These are phyloP conservation scores for Clitopilus passeckerianus DNA, from an alignment of 768 basidiomycete genomes.

Conservation along the genomic window DNA sequence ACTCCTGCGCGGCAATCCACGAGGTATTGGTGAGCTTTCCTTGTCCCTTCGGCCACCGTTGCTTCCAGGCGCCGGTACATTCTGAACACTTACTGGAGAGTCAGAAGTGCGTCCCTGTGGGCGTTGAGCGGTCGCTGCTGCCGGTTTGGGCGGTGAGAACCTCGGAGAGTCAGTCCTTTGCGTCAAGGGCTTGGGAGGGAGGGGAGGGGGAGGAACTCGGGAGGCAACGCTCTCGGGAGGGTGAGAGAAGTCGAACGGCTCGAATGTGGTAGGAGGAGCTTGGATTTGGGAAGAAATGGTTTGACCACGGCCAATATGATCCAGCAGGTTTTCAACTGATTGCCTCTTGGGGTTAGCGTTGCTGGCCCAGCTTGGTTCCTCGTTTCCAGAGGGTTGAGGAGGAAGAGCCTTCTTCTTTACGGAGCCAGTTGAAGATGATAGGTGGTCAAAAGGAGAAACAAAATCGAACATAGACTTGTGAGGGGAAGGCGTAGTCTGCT, in stretches of 20 bases:
- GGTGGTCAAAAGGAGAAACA: constrained; percentile 78
- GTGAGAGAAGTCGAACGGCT: constrained; percentile 45
- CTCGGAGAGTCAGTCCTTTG: constrained; percentile 51
- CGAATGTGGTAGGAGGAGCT: constrained; percentile 36
- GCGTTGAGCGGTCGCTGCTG: constrained; percentile 38
- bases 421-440: constrained; percentile 36
- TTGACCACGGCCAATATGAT: constrained; percentile 59
- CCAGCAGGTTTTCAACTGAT: constrained; percentile 79
- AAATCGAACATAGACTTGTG: constrained; percentile 86
- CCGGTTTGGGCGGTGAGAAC: constrained; percentile 57
- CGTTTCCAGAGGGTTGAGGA: constrained; percentile 36
- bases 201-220: constrained; percentile 54
- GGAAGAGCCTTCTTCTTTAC: constrained; percentile 73
- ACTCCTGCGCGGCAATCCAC: constrained; percentile 21
- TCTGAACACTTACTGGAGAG: constrained; percentile 42
- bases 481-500: constrained; percentile 58
- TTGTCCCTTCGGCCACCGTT: constrained; percentile 49
- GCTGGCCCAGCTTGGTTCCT: constrained; percentile 56
- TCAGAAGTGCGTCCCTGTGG: constrained; percentile 46
- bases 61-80: constrained; percentile 17
- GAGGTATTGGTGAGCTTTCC: constrained; percentile 65
- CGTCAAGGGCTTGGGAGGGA: constrained; percentile 53
- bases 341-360: constrained; percentile 67
- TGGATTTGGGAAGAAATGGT: constrained; percentile 24
- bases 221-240: constrained; percentile 30